Conservation (phyloP, 345 rosid species). For the Lepidium sativum region DNA sequence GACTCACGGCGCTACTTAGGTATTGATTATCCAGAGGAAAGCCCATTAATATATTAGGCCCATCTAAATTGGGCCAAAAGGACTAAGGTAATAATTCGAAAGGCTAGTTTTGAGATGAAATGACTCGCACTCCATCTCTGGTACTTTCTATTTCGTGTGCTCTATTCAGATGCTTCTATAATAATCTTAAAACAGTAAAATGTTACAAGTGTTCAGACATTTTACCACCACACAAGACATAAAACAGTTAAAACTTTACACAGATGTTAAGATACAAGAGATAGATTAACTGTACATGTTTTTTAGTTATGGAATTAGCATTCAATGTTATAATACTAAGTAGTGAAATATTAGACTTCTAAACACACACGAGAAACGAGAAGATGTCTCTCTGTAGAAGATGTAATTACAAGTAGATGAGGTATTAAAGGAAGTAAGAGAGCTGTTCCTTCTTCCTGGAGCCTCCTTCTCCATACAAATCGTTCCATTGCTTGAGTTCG, state of each 20-base stretch:
- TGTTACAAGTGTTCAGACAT: neutral
- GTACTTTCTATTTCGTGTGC: neutral
- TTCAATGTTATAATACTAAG: constrained; percentile 6
- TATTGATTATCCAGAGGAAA: neutral
- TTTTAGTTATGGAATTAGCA: neutral
- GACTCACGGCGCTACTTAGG: neutral
- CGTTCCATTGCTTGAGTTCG: constrained; percentile 93
- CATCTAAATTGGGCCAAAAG: neutral
- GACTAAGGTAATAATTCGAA: neutral
- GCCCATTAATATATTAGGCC: neutral
- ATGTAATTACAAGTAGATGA: neutral
- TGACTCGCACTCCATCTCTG: neutral
- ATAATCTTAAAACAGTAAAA: neutral
- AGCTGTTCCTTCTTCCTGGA: constrained; percentile 87
- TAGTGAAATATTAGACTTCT: neutral
- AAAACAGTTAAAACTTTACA: constrained; percentile 1
- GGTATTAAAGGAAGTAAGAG: constrained; percentile 66
- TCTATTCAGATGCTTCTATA: neutral
- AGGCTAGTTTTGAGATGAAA: neutral
- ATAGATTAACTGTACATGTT: constrained; percentile 7
- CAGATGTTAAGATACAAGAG: neutral
- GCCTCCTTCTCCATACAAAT: constrained; percentile 87
- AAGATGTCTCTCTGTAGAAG: neutral
- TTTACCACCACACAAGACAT: neutral
- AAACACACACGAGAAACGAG: neutral